phyloP scores from a whole-genome alignment of 441 rosid genomes.

The Rhodomyrtus psidioides region DNA sequence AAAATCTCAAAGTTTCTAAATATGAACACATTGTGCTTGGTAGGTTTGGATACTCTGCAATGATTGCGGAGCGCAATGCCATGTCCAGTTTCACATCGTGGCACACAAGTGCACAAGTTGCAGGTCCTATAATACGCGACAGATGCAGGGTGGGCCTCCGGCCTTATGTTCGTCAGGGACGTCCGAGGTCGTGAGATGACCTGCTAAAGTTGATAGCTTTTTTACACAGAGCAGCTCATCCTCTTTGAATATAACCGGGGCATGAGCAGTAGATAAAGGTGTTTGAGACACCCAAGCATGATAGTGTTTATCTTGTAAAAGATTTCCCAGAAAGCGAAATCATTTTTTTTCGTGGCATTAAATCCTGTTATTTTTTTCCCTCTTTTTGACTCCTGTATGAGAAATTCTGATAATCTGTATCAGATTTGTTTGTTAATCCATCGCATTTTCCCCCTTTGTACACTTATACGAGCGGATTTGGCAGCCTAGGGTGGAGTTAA shows the following conservation, averaged over 20 bases:
- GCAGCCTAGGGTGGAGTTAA: background rate
- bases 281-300: background rate
- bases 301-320: background rate
- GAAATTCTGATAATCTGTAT: background rate
- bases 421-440: background rate
- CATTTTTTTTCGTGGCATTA: background rate
- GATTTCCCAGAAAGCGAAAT: background rate
- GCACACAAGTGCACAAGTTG: conserved; percentile 72
- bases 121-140: conserved; percentile 71
- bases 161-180: conserved; percentile 39
- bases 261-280: background rate
- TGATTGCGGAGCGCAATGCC: conserved; percentile 56
- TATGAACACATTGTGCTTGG: background rate
- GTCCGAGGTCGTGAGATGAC: conserved; percentile 41
- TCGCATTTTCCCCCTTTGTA: background rate
- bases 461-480: background rate
- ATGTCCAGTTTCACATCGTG: conserved; percentile 53
- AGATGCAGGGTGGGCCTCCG: conserved; percentile 41
- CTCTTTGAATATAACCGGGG: background rate
- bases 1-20: background rate
- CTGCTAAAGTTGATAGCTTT: background rate
- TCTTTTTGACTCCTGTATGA: background rate
- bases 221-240: background rate
- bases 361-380: background rate
- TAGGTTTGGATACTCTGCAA: conserved; percentile 98